Conservation (phyloP, 208 protist species). For the Angomonas ambiguus region DNA sequence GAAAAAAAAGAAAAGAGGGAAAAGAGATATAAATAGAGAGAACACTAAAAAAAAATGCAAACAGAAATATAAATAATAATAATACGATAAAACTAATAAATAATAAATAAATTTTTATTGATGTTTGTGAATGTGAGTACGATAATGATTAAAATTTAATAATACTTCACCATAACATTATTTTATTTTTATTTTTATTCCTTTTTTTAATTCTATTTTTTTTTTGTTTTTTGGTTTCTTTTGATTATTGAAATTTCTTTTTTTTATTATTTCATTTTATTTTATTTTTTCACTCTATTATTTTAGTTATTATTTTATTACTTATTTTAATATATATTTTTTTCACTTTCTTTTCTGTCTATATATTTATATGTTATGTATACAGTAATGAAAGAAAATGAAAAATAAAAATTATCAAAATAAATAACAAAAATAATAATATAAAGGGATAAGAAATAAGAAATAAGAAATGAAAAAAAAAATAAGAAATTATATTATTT, state of each 20-base stretch:
- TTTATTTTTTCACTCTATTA: neutral
- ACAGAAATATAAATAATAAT: neutral
- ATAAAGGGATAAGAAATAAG: slow-evolving; percentile 3
- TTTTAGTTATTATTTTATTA: no score
- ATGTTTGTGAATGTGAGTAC: no score
- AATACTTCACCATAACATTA: neutral
- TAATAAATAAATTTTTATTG: no score
- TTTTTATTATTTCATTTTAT: neutral
- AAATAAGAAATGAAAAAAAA: slow-evolving; percentile 4
- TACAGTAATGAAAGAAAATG: slow-evolving; percentile 8
- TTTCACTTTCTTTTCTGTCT: neutral
- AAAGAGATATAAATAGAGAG: no score
- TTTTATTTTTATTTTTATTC: neutral
- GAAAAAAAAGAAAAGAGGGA: neutral
- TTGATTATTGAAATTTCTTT: neutral
- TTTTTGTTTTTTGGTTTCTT: slow-evolving; percentile 8
- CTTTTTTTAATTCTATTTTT: neutral
- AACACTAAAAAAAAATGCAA: neutral
- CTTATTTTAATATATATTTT: neutral
- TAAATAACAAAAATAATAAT: neutral
- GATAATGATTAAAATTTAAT: no score
- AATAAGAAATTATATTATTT: neutral
- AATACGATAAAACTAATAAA: neutral
- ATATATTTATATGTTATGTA: no score
- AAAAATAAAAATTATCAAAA: neutral